Evolutionary conservation across 2,329 filamentous ascomycete species (phyloP).

Genomic region (Ascochyta koolunga): DNA sequence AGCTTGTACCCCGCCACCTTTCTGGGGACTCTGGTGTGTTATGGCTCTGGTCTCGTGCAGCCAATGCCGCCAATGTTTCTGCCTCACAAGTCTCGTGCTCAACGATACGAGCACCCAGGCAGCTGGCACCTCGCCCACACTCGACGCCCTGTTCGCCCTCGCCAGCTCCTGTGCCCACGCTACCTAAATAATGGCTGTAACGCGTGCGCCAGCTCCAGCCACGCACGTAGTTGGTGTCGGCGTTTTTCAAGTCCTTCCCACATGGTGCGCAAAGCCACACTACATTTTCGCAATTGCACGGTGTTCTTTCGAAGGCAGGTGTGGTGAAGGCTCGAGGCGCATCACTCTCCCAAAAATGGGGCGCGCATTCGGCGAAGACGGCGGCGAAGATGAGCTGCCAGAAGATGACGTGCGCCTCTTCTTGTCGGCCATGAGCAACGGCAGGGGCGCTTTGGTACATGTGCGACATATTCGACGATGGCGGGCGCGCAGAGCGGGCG

Average conservation of each 20-base stretch:
- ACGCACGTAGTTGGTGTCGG: conserved; percentile 64
- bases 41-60: conserved; percentile 26
- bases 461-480: conserved; percentile 80
- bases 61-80: conserved; percentile 65
- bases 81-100: conserved; percentile 85
- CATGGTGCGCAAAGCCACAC: conserved; percentile 90
- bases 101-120: conserved; percentile 76
- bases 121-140: conserved; percentile 78
- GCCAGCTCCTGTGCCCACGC: conserved; percentile 83
- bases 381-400: conserved; percentile 28
- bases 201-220: conserved; percentile 91
- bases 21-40: conserved; percentile 34
- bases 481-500: conserved; percentile 70
- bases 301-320: conserved; percentile 59
- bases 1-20: conserved; percentile 70
- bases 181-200: conserved; percentile 78
- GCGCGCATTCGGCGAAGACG: conserved; percentile 27
- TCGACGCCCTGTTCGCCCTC: conserved; percentile 87
- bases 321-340: conserved; percentile 47
- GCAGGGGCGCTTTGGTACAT: conserved; percentile 75
- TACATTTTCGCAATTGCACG: conserved; percentile 64
- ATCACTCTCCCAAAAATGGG: conserved; percentile 24
- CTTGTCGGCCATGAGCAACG: conserved; percentile 51
- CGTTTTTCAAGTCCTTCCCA: conserved; percentile 69
- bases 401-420: conserved; percentile 28